Conservation (phyloP, 164 flowering plant genomes). For the Buxus sempervirens region DNA sequence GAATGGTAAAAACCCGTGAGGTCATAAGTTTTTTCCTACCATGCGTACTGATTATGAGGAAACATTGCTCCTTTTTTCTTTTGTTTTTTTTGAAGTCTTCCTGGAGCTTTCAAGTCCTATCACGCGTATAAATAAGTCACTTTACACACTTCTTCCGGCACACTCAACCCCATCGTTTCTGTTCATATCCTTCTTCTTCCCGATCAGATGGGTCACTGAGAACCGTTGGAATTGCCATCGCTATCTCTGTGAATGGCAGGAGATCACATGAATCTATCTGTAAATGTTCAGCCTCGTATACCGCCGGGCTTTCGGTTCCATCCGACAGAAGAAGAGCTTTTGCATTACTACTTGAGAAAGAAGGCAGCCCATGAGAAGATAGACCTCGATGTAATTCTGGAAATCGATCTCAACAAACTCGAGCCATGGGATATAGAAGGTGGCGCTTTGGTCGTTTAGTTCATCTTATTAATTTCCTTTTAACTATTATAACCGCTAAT, state of each 20-base stretch:
- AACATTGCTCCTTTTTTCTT: too few species aligned
- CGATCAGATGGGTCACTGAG: neutral
- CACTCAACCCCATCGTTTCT: slow-evolving; percentile 1
- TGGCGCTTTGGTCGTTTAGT: too few species aligned
- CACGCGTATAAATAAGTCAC: slow-evolving; percentile 20
- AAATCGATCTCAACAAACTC: slow-evolving; percentile 88
- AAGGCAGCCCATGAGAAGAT: slow-evolving; percentile 71
- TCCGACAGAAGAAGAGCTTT: slow-evolving; percentile 92
- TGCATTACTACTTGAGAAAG: slow-evolving; percentile 82
- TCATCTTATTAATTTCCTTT: too few species aligned
- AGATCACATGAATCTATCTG: slow-evolving; percentile 62
- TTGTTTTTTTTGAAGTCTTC: neutral
- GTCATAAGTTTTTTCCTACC: too few species aligned
- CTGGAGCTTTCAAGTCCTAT: neutral
- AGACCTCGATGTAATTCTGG: slow-evolving; percentile 86
- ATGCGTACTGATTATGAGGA: too few species aligned
- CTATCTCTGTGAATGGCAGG: slow-evolving; percentile 21
- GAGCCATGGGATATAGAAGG: slow-evolving; percentile 99
- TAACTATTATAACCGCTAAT: too few species aligned
- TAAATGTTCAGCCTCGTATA: slow-evolving; percentile 73
- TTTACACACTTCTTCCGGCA: slow-evolving; percentile 24
- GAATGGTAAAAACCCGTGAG: slow-evolving; percentile 22
- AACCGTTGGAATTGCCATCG: neutral
- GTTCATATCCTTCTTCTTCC: neutral
- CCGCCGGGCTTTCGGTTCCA: slow-evolving; percentile 94